Conservation (phyloP, 2,329 filamentous ascomycete genomes). For the Pseudocercospora ulei region DNA sequence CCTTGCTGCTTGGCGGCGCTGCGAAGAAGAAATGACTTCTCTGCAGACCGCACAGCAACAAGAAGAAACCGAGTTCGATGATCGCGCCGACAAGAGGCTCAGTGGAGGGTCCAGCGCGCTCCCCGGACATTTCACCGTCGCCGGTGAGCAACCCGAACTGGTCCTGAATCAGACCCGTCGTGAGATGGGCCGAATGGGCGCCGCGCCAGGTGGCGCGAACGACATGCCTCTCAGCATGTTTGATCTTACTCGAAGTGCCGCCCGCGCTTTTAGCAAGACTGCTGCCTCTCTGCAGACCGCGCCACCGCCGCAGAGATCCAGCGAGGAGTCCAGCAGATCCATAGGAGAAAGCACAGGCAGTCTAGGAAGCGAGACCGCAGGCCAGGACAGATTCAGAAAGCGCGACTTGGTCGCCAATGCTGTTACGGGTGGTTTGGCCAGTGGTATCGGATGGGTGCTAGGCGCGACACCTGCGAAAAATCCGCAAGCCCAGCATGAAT, state of each 20-base stretch:
- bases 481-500: conserved; percentile 11
- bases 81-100: conserved; percentile 48
- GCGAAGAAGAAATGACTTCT: conserved; percentile 64
- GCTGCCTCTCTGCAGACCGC: conserved; percentile 39
- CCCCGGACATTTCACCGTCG: conserved; percentile 41
- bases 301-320: conserved; percentile 10
- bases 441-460: conserved; percentile 56
- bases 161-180: conserved; percentile 36
- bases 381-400: conserved; percentile 50
- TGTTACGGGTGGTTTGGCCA: conserved; percentile 53
- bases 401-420: conserved; percentile 61
- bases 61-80: conserved; percentile 61
- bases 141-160: conserved; percentile 31
- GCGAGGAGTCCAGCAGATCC: conserved; percentile 14
- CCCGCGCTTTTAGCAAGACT: conserved; percentile 39
- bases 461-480: conserved; percentile 37
- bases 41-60: conserved; percentile 57
- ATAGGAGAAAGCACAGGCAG: conserved; percentile 25
- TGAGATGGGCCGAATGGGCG: conserved; percentile 33
- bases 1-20: conserved; percentile 62
- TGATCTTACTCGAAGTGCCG: conserved; percentile 44
- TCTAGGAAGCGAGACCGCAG: conserved; percentile 18
- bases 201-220: conserved; percentile 19
- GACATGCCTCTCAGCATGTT: conserved; percentile 47
- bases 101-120: conserved; percentile 26